Conservation (phyloP, 1,284 basidiomycete genomes). For the Rhodotorula sp. region DNA sequence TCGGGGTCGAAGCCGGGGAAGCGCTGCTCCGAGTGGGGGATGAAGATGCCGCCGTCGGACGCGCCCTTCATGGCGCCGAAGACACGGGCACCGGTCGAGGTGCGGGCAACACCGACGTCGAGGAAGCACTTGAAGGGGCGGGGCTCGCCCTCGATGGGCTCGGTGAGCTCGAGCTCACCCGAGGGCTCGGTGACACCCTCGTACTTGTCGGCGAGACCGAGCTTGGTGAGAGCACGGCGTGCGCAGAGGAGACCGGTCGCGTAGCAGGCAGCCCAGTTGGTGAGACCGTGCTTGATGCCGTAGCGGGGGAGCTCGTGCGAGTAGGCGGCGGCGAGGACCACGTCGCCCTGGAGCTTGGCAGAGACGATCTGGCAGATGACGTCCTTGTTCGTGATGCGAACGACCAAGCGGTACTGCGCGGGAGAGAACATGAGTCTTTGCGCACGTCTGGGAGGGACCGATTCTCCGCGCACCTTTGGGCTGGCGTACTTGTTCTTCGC, state of each 20-base stretch:
- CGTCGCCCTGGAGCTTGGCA: slow-evolving; percentile 95
- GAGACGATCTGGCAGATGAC: slow-evolving; percentile 67
- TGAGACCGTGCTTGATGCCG: slow-evolving; percentile 97
- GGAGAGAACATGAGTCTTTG: slow-evolving; percentile 58
- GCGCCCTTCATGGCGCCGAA: slow-evolving; percentile 99
- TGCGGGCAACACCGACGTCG: slow-evolving; percentile 97
- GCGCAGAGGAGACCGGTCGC: slow-evolving; percentile 95
- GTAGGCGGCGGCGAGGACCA: slow-evolving; percentile 80
- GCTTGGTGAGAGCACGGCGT: slow-evolving; percentile 90
- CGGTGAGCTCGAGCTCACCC: slow-evolving; percentile 77
- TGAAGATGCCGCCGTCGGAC: slow-evolving; percentile 94
- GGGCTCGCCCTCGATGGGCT: slow-evolving; percentile 87
- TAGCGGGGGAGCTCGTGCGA: slow-evolving; percentile 93
- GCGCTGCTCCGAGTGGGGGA: slow-evolving; percentile 96
- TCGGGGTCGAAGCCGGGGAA: slow-evolving; percentile 99
- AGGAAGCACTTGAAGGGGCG: slow-evolving; percentile 99
- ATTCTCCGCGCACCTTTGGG: too few relatives aligned
- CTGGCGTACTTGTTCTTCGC: slow-evolving; percentile 85
- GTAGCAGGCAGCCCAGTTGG: slow-evolving; percentile 98
- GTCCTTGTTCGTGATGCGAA: slow-evolving; percentile 61
- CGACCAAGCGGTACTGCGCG: slow-evolving; percentile 97
- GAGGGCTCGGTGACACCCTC: slow-evolving; percentile 91
- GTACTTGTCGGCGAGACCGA: slow-evolving; percentile 98
- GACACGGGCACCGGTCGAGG: slow-evolving; percentile 95
- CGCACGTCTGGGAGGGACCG: too few relatives aligned